Evolutionary conservation across 2,329 filamentous ascomycete species (phyloP), one percentile per base, ranked within the genome.

Genomic region (Hirsutella rhossiliensis): DNA sequence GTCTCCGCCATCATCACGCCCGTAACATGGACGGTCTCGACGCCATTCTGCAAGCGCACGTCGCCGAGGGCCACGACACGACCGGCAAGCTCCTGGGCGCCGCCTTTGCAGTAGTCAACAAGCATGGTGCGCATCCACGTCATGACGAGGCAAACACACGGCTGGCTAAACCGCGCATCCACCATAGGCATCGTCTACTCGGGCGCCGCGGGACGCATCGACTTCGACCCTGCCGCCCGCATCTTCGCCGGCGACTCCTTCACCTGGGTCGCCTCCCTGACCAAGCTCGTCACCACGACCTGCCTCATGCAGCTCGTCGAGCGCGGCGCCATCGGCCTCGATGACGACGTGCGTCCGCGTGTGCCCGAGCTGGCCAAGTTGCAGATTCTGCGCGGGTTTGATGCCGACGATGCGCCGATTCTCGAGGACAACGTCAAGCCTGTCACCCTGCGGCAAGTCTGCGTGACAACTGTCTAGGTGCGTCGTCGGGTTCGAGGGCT

Each of bases 281-380:
- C 65, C 45, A 69, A 71, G 51, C 53, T 70, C n/a, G 49, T 64
- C 38, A 66, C 66, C 0, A 51, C 56, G 5, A 59, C 58, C 1
- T 56, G 54, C 40, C 31, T 68, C 18, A 56, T 71, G 54, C 65
- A 68, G 43, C 55, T 67, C 38, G 61, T 68, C 11, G 63, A 69
- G 48, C 50, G 48, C 5, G 59, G 57, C 5, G 44, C 49, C 4
- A 41, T 68, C 23, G 46, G 34, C 1, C 56, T 70, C 2, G 65
- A 69, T 32, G 57, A 58, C 6, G 63, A 69, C 38, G 40, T 66
- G 27, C 58, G 62, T 2, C 39, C 47, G 0, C 37, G 59, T 0
- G 46, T 67, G 1, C 63, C 63, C 1, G 61, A 63, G 45, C 57
- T 69, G 5, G 55, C 40, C 0, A 38, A 45, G 2, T 52, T 62